Base-by-base conservation (phyloP, 2,329 filamentous ascomycete species). In the Colletotrichum sp. region DNA sequence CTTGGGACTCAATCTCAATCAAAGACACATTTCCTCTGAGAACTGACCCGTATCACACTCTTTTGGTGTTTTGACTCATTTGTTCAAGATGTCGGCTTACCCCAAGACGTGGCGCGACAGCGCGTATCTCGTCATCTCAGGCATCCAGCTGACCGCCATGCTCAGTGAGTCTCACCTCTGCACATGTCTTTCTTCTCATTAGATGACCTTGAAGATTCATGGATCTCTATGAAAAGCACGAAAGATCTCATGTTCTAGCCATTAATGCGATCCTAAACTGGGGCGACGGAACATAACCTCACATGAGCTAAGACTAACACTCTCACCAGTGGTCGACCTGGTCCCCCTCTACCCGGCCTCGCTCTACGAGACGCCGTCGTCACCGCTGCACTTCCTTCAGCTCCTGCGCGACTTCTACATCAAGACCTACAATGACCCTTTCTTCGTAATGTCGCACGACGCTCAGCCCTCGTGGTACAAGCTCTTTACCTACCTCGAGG, bases 351-450 rank as follows among this genome's bases (percentile, higher is more conserved):
- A 91, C 80, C 90, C 90, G 1, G 74, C 80, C 3, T 83, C 81
- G 66, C 85, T 91, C 62, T 90, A 87, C 82, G 80, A 83, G 4
- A 75, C 84, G 0, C 79, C 85, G 1, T 83, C 81, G 6, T 81
- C 86, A 1, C 90, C 90, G 1, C 83, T 92, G 8, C 87, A 90
- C 81, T 84, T 87, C 77, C 83, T 91, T 62, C 81, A 86, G 77
- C 72, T 82, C 44, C 80, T 91, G 73, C 88, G 89, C 74, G 75
- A 83, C 5, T 86, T 84, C 79, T 92, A 92, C 82, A 82, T 88
- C 59, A 76, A 81, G 44, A 83, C 83, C 13, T 89, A 88, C 79
- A 89, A 89, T 72, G 90, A 92, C 81, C 90, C 89, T 9, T 89
- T 90, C 83, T 88, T 90, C 80, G 81, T 84, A 52, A 79, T 83